phyloP scores from a whole-genome alignment of 2,329 filamentous ascomycete genomes.

The Didymella arachidicola region DNA sequence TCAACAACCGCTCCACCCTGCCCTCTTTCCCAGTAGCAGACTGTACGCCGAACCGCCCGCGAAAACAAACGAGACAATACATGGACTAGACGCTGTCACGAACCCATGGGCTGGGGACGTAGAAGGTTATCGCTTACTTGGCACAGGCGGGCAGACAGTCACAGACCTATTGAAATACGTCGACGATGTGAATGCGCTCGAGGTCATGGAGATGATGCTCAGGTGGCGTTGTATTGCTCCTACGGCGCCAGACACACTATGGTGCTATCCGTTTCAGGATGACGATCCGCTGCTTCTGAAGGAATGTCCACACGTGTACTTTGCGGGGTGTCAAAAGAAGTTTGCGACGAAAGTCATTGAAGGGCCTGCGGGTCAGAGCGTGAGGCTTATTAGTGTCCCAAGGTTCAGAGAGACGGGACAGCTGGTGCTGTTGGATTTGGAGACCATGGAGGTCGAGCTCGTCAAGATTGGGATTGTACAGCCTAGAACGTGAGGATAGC shows the following conservation, averaged over 20 bases:
- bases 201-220: slow-evolving; percentile 94
- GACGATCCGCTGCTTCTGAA: slow-evolving; percentile 89
- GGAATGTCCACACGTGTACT: slow-evolving; percentile 87
- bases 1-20: slow-evolving; percentile 90
- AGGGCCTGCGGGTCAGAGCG: slow-evolving; percentile 69
- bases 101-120: slow-evolving; percentile 94
- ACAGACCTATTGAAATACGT: slow-evolving; percentile 95
- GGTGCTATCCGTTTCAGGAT: slow-evolving; percentile 96
- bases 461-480: slow-evolving; percentile 53
- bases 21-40: slow-evolving; percentile 83
- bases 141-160: slow-evolving; percentile 89
- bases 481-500: slow-evolving; percentile 12
- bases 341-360: slow-evolving; percentile 77
- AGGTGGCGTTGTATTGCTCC: slow-evolving; percentile 91
- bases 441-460: slow-evolving; percentile 80
- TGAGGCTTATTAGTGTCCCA: slow-evolving; percentile 83
- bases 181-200: slow-evolving; percentile 75
- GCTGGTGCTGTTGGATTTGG: slow-evolving; percentile 82
- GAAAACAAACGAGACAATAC: slow-evolving; percentile 53
- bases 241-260: slow-evolving; percentile 93
- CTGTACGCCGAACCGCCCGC: slow-evolving; percentile 66
- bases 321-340: slow-evolving; percentile 82
- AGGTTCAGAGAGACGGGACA: slow-evolving; percentile 80
- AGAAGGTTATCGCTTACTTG: slow-evolving; percentile 87
- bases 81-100: slow-evolving; percentile 88